Base-by-base conservation (phyloP, 2,329 filamentous ascomycete genomes). In the Magnaporthiopsis poae region DNA sequence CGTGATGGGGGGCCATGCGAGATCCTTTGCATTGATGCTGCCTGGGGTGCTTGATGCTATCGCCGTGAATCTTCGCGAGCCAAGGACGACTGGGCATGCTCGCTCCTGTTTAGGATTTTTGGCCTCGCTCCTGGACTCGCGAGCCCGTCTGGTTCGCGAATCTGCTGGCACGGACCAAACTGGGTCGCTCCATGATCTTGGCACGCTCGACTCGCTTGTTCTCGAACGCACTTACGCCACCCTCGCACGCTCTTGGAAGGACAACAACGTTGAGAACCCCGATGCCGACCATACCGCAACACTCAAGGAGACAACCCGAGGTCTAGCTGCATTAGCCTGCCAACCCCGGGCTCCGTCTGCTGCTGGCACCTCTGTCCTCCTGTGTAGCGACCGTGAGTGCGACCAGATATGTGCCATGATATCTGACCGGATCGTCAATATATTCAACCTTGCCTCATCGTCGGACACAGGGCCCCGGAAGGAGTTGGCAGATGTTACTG, bases 21-120 rank as follows among this genome's bases (percentile, higher is more conserved):
- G 75, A 31, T 79, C 82, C 0, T 87, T 86, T 69, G 75, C 79
- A 9, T 73, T 82, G 71, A 77, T 80, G 2, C 76, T 80, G 2
- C 79, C 81, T 1, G 75, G 77, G 13, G 77, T 84, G 56, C 76
- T 83, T 5, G 79, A 82, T 2, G 73, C 76, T 36, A 76, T 85
- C 46, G 81, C 81, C 67, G 79, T 80, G 65, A 82, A 81, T 52
- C 72, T 87, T 12, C 79, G 79, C 39, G 79, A 84, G 67, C 78
- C 81, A 1, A 83, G 82, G 70, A 82, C 82, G 0, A 72, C 78
- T 5, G 75, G 77, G 2, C 84, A 86, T 68, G 80, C 79, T 36
- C 78, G 79, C n/a, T 81, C 85, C 67, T 76, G 86, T 1, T 71
- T 86, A 2, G 78, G 79, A 25, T 75, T 86, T 1, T 70, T 86